These are phyloP conservation scores for Fusarium praegraminearum DNA, from an alignment of 2,329 filamentous ascomycete genomes.

Conservation along the genomic window DNA sequence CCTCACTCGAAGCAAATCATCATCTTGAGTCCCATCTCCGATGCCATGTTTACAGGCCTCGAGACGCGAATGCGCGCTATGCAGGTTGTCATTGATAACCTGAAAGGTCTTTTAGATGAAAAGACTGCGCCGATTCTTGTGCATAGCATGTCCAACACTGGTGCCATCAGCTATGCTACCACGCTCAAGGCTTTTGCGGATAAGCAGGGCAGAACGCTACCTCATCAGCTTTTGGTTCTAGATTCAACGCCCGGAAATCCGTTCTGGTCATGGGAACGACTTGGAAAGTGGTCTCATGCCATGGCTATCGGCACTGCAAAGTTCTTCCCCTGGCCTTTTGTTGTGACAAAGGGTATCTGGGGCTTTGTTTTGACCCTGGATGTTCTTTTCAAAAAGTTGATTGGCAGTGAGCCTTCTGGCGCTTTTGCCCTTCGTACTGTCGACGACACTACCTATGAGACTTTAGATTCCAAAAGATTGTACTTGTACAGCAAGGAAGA, in stretches of 20 bases:
- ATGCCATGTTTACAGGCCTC: conserved; percentile 59
- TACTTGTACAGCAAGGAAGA: conserved; percentile 72
- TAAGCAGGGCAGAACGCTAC: conserved; percentile 54
- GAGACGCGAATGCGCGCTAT: conserved; percentile 59
- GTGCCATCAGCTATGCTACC: conserved; percentile 65
- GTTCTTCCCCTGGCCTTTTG: conserved; percentile 63
- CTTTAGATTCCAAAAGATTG: conserved; percentile 58
- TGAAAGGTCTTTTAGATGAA: conserved; percentile 30
- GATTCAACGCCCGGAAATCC: conserved; percentile 67
- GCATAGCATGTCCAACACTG: conserved; percentile 70
- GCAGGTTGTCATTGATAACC: conserved; percentile 57
- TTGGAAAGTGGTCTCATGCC: conserved; percentile 64
- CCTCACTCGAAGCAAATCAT: conserved; percentile 64
- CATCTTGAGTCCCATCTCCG: conserved; percentile 62
- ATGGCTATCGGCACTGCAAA: conserved; percentile 63
- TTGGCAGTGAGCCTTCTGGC: conserved; percentile 57
- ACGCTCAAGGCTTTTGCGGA: conserved; percentile 61
- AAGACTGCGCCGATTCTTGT: conserved; percentile 56
- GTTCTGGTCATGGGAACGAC: conserved; percentile 56
- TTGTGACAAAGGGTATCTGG: conserved; percentile 62
- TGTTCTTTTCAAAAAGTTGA: conserved; percentile 51
- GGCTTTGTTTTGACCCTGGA: conserved; percentile 56
- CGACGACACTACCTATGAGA: conserved; percentile 54
- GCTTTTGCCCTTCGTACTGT: conserved; percentile 54
- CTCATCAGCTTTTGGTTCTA: conserved; percentile 61